These are phyloP conservation scores for Ophiostoma triangulosporum DNA, from an alignment of 2,329 filamentous ascomycete genomes.

Conservation along the genomic window DNA sequence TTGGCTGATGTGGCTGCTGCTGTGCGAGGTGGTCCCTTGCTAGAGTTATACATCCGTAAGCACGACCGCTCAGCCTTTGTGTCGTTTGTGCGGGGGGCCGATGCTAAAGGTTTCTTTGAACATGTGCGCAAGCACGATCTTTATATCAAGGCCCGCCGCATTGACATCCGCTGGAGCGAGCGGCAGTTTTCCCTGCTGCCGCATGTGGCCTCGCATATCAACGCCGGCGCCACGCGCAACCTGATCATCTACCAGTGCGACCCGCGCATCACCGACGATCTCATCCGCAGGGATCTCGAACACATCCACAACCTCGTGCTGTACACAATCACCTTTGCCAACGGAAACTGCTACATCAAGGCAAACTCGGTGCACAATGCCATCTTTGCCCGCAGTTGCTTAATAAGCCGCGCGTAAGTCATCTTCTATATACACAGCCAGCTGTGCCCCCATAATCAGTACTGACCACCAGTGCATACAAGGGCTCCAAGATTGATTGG, in stretches of 20 bases:
- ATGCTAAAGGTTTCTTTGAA: conserved; percentile 51
- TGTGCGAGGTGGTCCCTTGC: conserved; percentile 55
- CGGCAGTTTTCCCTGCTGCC: conserved; percentile 52
- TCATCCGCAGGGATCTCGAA: conserved; percentile 59
- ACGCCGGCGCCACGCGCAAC: conserved; percentile 57
- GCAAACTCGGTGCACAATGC: conserved; percentile 69
- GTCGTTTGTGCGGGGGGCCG: conserved; percentile 53
- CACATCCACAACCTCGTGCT: conserved; percentile 72
- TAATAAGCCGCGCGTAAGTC: conserved; percentile 49
- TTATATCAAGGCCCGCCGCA: conserved; percentile 45
- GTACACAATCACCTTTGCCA: conserved; percentile 46
- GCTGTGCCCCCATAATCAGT: neutral
- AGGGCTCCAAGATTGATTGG: conserved; percentile 56
- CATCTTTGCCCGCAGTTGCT: conserved; percentile 62
- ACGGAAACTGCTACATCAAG: conserved; percentile 50
- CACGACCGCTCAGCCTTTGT: conserved; percentile 49
- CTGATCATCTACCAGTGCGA: conserved; percentile 51
- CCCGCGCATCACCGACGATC: conserved; percentile 44
- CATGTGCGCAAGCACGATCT: conserved; percentile 52
- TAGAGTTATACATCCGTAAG: conserved; percentile 52
- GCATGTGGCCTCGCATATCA: conserved; percentile 52
- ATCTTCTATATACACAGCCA: no score
- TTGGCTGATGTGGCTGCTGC: conserved; percentile 51
- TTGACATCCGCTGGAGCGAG: conserved; percentile 56
- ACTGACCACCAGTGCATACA: conserved; percentile 44